Evolutionary conservation across 116 monocot genomes (phyloP), one percentile per base, ranked within the genome.

Genomic region (Phalaenopsis hybrid): DNA sequence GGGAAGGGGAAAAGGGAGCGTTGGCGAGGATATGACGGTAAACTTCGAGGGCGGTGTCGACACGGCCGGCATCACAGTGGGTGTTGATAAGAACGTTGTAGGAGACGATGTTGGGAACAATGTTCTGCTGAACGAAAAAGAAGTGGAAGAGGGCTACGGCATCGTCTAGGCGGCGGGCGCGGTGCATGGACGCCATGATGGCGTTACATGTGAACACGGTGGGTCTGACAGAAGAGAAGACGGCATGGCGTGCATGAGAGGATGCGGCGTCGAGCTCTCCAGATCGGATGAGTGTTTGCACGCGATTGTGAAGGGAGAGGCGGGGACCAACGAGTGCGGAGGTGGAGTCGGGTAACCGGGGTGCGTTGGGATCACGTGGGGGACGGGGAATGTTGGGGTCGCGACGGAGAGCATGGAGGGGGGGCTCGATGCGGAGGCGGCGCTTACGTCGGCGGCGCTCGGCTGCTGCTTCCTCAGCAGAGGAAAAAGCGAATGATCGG

Each of bases 121-220:
- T 85, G 74, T 84, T 85, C 37, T 87, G 87, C 83, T 91, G 92
- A 18, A 87, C 81, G 84, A 88, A 91, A 85, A 95, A 95, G 85
- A 85, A 95, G 77, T 76, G 31, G 85, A 92, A 92, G 69, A 91
- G 88, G 23, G 86, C 84, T 21, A 86, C 88, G 69, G 84, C 89
- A 21, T 93, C 93, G 44, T 92, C 89, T 20, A 83, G 85, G 63
- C 95, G 88, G 68, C 79, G 20, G 57, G 85, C 82, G 25, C 93
- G 85, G 52, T 82, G 86, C 91, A 92, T 89, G 79, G 96, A 76
- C 5, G 90, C 96, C 41, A 83, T 82, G 70, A 93, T 76, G 50
- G 96, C 96, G 79, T 96, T 96, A 84, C 96, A 96, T 84, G 96
- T 93, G 89, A 96, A 96, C 45, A 96, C 96, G 25, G 96, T 96